Percentiles rank a stretch among this genome's conserved stretches.
Evolutionary conservation across 2,329 filamentous ascomycete species (phyloP).

Genomic region (Fusarium sulawesiense): DNA sequence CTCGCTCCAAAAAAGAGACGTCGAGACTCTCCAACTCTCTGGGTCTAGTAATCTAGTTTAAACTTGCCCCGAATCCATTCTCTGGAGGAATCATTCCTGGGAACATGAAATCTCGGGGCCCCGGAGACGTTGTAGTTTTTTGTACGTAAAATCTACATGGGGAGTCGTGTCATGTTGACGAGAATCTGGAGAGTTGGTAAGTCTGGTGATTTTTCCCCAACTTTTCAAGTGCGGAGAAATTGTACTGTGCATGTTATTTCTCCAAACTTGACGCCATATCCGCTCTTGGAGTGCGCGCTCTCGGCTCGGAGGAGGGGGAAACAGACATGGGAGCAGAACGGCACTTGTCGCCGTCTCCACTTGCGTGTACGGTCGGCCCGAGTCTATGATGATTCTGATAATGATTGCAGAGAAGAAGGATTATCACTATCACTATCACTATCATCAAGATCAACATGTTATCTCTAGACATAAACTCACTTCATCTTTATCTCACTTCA

Average conservation of each 20-base stretch:
- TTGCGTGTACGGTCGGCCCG: slow-evolving; percentile 22
- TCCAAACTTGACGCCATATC: slow-evolving; percentile 33
- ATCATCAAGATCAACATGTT: slow-evolving; percentile 1
- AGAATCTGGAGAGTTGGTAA: slow-evolving; percentile 7
- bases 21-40: slow-evolving; percentile 10
- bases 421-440: neutral
- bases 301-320: slow-evolving; percentile 10
- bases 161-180: slow-evolving; percentile 1
- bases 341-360: slow-evolving; percentile 28
- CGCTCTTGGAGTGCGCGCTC: slow-evolving; percentile 8
- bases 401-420: neutral
- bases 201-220: slow-evolving; percentile 22
- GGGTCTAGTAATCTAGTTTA: slow-evolving; percentile 3
- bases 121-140: slow-evolving; percentile 13
- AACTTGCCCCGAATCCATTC: neutral
- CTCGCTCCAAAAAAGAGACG: slow-evolving; percentile 9
- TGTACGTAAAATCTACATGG: slow-evolving; percentile 20
- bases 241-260: neutral
- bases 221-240: slow-evolving; percentile 19
- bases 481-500: slow-evolving; percentile 1
- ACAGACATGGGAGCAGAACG: slow-evolving; percentile 9
- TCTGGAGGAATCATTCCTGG: slow-evolving; percentile 5
- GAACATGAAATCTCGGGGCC: slow-evolving; percentile 24
- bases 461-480: neutral
- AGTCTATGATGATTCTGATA: slow-evolving; percentile 10